Evolutionary conservation across 805 yeast species (phyloP), one percentile per base, ranked within the genome.

Genomic region (Wickerhamiella vanderwaltii): DNA sequence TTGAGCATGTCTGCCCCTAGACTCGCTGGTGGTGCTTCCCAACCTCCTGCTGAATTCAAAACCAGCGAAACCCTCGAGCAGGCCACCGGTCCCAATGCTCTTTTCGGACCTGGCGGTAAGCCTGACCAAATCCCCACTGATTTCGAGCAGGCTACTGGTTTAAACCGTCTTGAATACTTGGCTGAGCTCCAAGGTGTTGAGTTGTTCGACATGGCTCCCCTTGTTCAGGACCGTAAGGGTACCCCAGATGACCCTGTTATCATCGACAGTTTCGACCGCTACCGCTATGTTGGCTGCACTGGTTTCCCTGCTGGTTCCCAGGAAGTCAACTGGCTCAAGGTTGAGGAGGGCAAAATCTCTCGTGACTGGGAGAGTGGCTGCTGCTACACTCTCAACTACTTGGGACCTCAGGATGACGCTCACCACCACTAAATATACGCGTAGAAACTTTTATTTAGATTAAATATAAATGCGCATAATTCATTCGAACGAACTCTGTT

Each of bases 281-380:
- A 75, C 72, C 82, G 96, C 71, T 88, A 84, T 62, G 87, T 91
- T 58, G 98, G 97, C 50, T 91, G 98, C 71, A 80, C 93, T 51
- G 98, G 98, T 60, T 74, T 83, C 53, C 95, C 94, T 59, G 93
- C 86, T 45, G 94, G 83, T 50, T 79, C 91, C 52, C 97, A 87
- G 67, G 78, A 75, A 56, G 75, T 84, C 52, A 75, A 77, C 79
- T 88, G 96, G 95, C 74, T 87, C 69, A 78, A 77, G 66, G 93
- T 93, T 56, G 80, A 86, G 52, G 74, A 71, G 51, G 82, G 74
- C 38, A 70, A 83, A 65, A 80, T 80, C 48, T 82, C 82, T 53
- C 85, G 98, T 77, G 91, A 96, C 70, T 84, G 95, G 95, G 95
- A 91, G 66, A 88, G 97, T 66, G 98, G 98, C 66, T 79, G 87